phyloP scores from a whole-genome alignment of 352 stramenopile species.

The Globisporangium parvum region DNA sequence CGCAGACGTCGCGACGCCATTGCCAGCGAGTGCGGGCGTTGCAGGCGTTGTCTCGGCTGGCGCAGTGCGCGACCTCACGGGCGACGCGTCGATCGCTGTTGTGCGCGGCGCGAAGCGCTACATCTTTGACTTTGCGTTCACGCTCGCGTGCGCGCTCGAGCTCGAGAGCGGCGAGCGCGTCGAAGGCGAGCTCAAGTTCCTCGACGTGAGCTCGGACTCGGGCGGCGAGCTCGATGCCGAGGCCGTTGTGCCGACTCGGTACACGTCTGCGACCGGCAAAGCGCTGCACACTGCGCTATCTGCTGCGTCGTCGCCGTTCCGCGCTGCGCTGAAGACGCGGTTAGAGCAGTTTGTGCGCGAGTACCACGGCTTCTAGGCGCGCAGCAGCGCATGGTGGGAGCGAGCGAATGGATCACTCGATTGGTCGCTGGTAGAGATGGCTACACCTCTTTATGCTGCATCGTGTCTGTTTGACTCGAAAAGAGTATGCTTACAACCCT shows the following conservation, averaged over 20 bases:
- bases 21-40: slow-evolving; percentile 17
- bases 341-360: slow-evolving; percentile 63
- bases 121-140: slow-evolving; percentile 82
- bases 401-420: not conserved
- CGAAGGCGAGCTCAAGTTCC: slow-evolving; percentile 64
- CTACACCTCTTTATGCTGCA: not conserved
- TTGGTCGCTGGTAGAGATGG: too few species aligned
- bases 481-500: too few species aligned
- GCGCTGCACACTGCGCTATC: slow-evolving; percentile 57
- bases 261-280: slow-evolving; percentile 62
- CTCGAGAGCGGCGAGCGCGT: slow-evolving; percentile 19
- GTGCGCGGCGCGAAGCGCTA: slow-evolving; percentile 92
- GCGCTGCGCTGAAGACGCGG: slow-evolving; percentile 37
- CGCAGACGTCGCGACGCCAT: slow-evolving; percentile 25
- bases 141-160: slow-evolving; percentile 36
- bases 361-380: slow-evolving; percentile 62
- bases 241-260: slow-evolving; percentile 55
- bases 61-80: slow-evolving; percentile 77
- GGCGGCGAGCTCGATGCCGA: slow-evolving; percentile 71
- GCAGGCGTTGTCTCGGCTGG: slow-evolving; percentile 48
- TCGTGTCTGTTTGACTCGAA: too few species aligned
- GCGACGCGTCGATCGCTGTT: slow-evolving; percentile 91
- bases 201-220: slow-evolving; percentile 79
- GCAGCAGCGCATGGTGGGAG: too few species aligned
- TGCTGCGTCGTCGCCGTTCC: slow-evolving; percentile 49